Evolutionary conservation across 441 rosid genomes (phyloP), one percentile per base, ranked within the genome.

Genomic region (Populus tomentosa): DNA sequence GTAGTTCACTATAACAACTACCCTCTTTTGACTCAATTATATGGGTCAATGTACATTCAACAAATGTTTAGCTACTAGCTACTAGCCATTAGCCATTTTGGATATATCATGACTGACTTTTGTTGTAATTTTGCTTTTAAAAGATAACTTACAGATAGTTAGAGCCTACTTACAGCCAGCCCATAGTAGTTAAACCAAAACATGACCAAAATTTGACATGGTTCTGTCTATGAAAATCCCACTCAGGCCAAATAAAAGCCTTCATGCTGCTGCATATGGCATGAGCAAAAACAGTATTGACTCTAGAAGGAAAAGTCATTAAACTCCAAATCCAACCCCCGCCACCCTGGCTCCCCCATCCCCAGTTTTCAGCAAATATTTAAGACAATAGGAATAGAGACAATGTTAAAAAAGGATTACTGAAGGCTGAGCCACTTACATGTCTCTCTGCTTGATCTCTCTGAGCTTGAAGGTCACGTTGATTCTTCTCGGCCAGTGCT

Each of bases 381-480:
- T n/a, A 71, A 77, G 70, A 33, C 32, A 46, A 71, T 23, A 23
- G 56, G 21, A 50, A 65, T 11, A 59, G 66, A 33, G 62, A 71
- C 13, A 53, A 56, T 18, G 69, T 32, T 65, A 65, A 56, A 5
- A 42, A 20, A 72, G 67, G 6, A 72, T 65, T 67, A 77, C 59
- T 38, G 77, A 75, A 69, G 67, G 75, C 59, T 38, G 77, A 73
- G 67, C n/a, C 36, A 79, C 97, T 88, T 84, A 93, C 99, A n/a
- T 95, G 89, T 92, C 97, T 92, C 86, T 95, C 99, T 50, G 88
- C 97, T 82, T 95, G 99, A n/a, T 95, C 99, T 78, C 92, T 89
- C 83, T 90, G 98, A 70, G 77, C 90, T 78, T 90, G 92, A 78
- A 91, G 97, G 83, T 95, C 99, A 16, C 97, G 91, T 93, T n/a